A percentile compares a stretch with the other conserved stretches of the same genome.
phyloP scores from a whole-genome alignment of 2,329 filamentous ascomycete genomes.

The Aspergillus transmontanensis region DNA sequence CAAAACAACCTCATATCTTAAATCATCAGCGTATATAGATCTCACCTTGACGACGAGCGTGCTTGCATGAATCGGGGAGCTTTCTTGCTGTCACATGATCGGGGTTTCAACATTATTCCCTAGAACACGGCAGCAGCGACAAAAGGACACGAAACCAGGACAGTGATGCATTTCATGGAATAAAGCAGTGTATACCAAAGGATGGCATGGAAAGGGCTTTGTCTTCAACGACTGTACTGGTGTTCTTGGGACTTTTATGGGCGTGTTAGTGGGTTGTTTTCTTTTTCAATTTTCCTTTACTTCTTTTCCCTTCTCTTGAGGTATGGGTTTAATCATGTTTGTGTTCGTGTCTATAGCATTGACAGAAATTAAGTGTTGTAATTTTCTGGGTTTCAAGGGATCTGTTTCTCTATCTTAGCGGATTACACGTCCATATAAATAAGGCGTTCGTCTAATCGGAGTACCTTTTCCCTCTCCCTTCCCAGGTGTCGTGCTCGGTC shows the following conservation, averaged over 20 bases:
- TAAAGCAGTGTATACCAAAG: not conserved
- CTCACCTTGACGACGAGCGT: not conserved
- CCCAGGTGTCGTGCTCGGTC: no score
- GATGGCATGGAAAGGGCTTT: not conserved
- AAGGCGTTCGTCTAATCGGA: not conserved
- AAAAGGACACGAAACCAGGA: not conserved
- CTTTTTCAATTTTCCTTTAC: not conserved
- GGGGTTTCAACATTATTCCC: slow-evolving; percentile 5
- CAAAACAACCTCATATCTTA: not conserved
- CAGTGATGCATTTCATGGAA: not conserved
- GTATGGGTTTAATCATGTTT: not conserved
- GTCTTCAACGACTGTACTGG: slow-evolving; percentile 11
- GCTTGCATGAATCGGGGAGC: not conserved
- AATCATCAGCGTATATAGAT: not conserved
- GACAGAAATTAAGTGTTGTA: not conserved
- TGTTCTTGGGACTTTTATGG: not conserved
- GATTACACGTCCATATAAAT: not conserved
- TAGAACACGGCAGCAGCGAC: not conserved
- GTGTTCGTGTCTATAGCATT: not conserved
- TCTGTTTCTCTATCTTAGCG: not conserved
- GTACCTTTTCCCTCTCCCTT: no score
- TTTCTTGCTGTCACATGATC: not conserved
- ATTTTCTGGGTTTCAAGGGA: not conserved
- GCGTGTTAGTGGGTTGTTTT: not conserved
- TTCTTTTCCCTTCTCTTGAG: not conserved